phyloP scores from a whole-genome alignment of 2,329 filamentous ascomycete species.

The Sporothrix humicola region DNA sequence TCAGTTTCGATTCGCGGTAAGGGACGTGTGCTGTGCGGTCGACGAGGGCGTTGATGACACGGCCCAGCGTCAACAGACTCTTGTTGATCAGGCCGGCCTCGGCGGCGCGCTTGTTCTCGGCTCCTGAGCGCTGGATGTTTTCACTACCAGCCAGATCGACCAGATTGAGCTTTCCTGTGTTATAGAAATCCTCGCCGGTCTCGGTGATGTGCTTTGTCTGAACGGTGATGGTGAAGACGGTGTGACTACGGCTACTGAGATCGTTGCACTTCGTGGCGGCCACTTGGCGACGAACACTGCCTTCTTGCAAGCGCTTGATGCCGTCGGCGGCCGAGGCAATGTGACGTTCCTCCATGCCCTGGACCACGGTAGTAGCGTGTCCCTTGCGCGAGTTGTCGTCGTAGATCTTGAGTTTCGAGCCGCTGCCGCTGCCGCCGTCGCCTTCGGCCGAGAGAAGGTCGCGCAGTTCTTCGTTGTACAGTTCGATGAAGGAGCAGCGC shows the following conservation, averaged over 20 bases:
- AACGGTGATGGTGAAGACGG: constrained; percentile 94
- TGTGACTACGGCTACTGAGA: constrained; percentile 94
- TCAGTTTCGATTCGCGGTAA: constrained; percentile 92
- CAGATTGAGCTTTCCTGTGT: constrained; percentile 90
- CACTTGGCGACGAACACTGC: constrained; percentile 94
- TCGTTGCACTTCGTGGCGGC: constrained; percentile 99
- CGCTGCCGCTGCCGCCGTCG: constrained; percentile 43
- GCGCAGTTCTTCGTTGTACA: constrained; percentile 96
- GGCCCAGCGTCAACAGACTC: constrained; percentile 88
- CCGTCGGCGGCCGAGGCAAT: constrained; percentile 85
- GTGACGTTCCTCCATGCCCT: constrained; percentile 96
- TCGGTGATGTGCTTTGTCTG: constrained; percentile 83
- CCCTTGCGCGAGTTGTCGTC: constrained; percentile 88
- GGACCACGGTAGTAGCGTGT: constrained; percentile 83
- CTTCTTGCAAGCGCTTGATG: constrained; percentile 85
- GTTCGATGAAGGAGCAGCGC: constrained; percentile 97
- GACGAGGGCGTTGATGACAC: constrained; percentile 96
- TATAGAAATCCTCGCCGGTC: constrained; percentile 86
- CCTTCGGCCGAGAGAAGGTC: constrained; percentile 87
- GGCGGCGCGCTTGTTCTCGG: constrained; percentile 95
- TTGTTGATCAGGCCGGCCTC: constrained; percentile 99
- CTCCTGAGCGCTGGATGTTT: constrained; percentile 95
- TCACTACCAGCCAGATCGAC: constrained; percentile 97
- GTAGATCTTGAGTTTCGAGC: constrained; percentile 85
- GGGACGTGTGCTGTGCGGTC: constrained; percentile 91